phyloP scores from a whole-genome alignment of 1,284 basidiomycete genomes.

The Sporisorium sorghi region DNA sequence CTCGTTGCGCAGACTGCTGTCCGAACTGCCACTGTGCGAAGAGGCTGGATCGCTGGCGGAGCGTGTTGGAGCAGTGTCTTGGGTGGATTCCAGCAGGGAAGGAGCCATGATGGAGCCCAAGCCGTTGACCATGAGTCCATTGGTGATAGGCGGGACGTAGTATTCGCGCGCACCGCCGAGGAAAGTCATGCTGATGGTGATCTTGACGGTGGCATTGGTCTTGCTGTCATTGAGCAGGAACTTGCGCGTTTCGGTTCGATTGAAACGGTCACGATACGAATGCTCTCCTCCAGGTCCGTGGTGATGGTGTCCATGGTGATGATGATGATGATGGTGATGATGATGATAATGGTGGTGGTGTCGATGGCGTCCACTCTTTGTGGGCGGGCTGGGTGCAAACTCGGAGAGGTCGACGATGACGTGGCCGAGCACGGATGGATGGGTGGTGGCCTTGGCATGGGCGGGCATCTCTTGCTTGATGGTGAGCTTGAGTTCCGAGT shows the following conservation, averaged over 20 bases:
- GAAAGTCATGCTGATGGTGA: conserved; percentile 76
- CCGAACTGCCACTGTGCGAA: conserved; percentile 22
- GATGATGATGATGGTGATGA: conserved; percentile 50
- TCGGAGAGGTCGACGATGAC: conserved; percentile 80
- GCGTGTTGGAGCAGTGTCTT: neutral
- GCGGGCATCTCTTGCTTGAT: conserved; percentile 54
- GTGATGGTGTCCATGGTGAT: conserved; percentile 37
- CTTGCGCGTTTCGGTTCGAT: conserved; percentile 74
- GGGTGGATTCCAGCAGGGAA: conserved; percentile 13
- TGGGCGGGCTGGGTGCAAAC: conserved; percentile 76
- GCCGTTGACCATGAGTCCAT: conserved; percentile 56
- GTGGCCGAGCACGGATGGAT: conserved; percentile 73
- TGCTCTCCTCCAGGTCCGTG: conserved; percentile 34
- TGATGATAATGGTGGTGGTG: conserved; percentile 51
- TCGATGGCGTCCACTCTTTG: conserved; percentile 38
- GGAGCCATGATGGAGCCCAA: conserved; percentile 31
- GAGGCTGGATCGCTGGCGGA: conserved; percentile 11
- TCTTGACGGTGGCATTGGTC: conserved; percentile 80
- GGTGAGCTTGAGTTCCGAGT: conserved; percentile 55
- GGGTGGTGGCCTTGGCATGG: conserved; percentile 32
- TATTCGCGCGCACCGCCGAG: conserved; percentile 76
- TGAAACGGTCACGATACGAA: conserved; percentile 27
- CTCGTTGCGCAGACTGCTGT: conserved; percentile 39
- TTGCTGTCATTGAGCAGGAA: conserved; percentile 81
- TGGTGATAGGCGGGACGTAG: conserved; percentile 70